Percentiles rank a stretch among this genome's conserved stretches.
Evolutionary conservation across 1,284 basidiomycete species (phyloP).

Genomic region (Heliocybe sulcata): DNA sequence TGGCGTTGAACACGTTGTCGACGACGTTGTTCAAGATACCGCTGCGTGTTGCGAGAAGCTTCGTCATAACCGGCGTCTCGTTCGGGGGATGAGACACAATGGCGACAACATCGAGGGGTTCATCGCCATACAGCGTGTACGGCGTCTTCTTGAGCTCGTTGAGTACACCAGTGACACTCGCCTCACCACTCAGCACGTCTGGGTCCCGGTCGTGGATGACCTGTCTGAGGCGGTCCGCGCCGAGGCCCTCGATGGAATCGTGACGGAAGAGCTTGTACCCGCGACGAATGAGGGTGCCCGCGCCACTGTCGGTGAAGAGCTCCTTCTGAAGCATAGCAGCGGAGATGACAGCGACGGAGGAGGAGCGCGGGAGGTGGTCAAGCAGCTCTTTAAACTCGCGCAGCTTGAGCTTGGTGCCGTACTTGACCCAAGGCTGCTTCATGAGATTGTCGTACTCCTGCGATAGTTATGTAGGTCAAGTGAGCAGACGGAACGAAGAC

Average conservation of each 20-base stretch:
- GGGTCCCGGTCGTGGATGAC: constrained; percentile 93
- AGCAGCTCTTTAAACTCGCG: constrained; percentile 99
- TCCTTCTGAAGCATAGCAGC: constrained; percentile 93
- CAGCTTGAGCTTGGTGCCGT: constrained; percentile 98
- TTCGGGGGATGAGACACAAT: constrained; percentile 90
- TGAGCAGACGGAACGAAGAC: neutral
- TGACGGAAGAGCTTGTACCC: constrained; percentile 98
- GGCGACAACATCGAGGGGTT: constrained; percentile 93
- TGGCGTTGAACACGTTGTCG: constrained; percentile 95
- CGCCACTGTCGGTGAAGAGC: constrained; percentile 97
- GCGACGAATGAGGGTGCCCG: constrained; percentile 94
- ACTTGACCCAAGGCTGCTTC: constrained; percentile 99
- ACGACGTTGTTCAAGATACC: constrained; percentile 92
- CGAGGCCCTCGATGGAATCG: constrained; percentile 74
- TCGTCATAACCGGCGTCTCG: constrained; percentile 88
- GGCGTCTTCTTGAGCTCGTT: constrained; percentile 75
- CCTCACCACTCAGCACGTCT: constrained; percentile 79
- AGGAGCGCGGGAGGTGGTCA: constrained; percentile 96
- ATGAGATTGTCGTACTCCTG: constrained; percentile 95
- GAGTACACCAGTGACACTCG: constrained; percentile 88
- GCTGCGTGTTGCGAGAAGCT: constrained; percentile 83
- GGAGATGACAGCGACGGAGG: constrained; percentile 97
- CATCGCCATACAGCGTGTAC: constrained; percentile 96
- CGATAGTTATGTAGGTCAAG: constrained; percentile 3
- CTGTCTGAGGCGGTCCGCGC: constrained; percentile 89